These are phyloP conservation scores for Dioszegia hungarica DNA, from an alignment of 768 basidiomycete genomes.

Conservation along the genomic window DNA sequence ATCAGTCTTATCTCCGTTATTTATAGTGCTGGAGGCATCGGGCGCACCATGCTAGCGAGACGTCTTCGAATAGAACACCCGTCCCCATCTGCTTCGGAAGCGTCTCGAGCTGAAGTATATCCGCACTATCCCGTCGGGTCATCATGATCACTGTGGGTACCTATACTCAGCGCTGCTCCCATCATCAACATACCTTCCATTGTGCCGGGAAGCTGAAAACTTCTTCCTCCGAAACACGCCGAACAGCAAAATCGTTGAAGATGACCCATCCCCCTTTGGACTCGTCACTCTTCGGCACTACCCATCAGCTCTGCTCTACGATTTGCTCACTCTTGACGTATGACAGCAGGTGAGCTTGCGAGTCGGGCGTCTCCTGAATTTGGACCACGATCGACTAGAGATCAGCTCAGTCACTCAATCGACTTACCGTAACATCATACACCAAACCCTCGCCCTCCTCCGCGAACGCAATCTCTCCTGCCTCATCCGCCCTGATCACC, in stretches of 20 bases:
- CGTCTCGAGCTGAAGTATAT: conserved; percentile 60
- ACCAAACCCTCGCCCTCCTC: conserved; percentile 48
- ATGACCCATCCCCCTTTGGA: conserved; percentile 66
- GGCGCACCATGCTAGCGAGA: conserved; percentile 75
- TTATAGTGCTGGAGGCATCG: too few relatives aligned
- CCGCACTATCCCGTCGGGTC: conserved; percentile 64
- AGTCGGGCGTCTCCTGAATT: conserved; percentile 62
- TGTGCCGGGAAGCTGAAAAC: conserved; percentile 77
- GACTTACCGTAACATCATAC: conserved; percentile 70
- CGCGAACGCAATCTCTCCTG: conserved; percentile 19
- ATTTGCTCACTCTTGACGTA: conserved; percentile 68
- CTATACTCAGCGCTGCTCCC: neutral
- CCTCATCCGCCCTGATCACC: conserved; percentile 3
- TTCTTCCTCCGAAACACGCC: conserved; percentile 75
- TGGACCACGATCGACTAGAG: conserved; percentile 76
- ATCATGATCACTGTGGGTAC: conserved; percentile 84
- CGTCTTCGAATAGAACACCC: conserved; percentile 74
- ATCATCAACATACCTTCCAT: conserved; percentile 66
- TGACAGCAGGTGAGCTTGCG: conserved; percentile 77
- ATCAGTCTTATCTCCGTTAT: conserved; percentile 8
- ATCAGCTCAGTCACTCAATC: neutral
- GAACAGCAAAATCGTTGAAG: conserved; percentile 94
- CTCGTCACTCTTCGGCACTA: conserved; percentile 67
- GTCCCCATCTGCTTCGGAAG: conserved; percentile 67
- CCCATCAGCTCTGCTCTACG: neutral